Percentiles rank a stretch among this genome's conserved stretches.
Evolutionary conservation across 2,329 filamentous ascomycete species (phyloP).

Genomic region (Cercospora nicotianae): DNA sequence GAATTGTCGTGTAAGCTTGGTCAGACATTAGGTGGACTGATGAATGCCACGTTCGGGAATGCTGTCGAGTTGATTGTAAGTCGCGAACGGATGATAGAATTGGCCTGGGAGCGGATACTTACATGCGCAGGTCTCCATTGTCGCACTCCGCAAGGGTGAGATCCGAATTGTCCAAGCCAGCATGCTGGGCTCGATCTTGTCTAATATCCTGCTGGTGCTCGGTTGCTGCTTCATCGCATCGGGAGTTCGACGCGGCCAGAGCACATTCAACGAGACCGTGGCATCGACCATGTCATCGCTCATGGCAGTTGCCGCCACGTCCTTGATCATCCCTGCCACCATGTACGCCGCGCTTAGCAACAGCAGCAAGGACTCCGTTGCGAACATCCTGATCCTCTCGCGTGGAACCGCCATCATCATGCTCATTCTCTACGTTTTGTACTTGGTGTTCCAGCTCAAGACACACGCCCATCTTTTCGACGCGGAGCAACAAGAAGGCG

Average conservation of each 20-base stretch:
- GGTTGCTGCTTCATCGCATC: slow-evolving; percentile 56
- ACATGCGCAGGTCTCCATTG: slow-evolving; percentile 65
- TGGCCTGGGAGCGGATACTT: slow-evolving; percentile 5
- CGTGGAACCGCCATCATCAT: slow-evolving; percentile 57
- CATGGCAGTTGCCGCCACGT: slow-evolving; percentile 58
- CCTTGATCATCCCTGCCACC: slow-evolving; percentile 55
- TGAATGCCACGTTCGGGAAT: slow-evolving; percentile 78
- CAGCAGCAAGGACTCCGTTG: slow-evolving; percentile 44
- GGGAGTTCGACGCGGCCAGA: slow-evolving; percentile 47
- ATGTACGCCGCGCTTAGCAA: slow-evolving; percentile 50
- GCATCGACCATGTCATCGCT: slow-evolving; percentile 72
- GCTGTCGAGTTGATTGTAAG: slow-evolving; percentile 71
- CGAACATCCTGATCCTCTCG: slow-evolving; percentile 52
- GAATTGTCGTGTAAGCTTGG: slow-evolving; percentile 72
- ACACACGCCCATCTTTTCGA: slow-evolving; percentile 52
- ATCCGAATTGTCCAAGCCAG: slow-evolving; percentile 97
- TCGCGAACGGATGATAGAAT: not conserved
- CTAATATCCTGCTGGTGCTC: slow-evolving; percentile 79
- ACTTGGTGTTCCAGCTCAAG: slow-evolving; percentile 57
- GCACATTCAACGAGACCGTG: slow-evolving; percentile 68
- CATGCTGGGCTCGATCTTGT: slow-evolving; percentile 94
- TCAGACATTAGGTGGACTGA: slow-evolving; percentile 69
- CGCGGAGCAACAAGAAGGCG: slow-evolving; percentile 38
- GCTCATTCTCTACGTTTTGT: slow-evolving; percentile 55
- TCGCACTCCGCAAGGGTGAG: slow-evolving; percentile 79